Evolutionary conservation across 371 early-diverging fungal species (phyloP).

Genomic region (Saksenaea vasiformis): DNA sequence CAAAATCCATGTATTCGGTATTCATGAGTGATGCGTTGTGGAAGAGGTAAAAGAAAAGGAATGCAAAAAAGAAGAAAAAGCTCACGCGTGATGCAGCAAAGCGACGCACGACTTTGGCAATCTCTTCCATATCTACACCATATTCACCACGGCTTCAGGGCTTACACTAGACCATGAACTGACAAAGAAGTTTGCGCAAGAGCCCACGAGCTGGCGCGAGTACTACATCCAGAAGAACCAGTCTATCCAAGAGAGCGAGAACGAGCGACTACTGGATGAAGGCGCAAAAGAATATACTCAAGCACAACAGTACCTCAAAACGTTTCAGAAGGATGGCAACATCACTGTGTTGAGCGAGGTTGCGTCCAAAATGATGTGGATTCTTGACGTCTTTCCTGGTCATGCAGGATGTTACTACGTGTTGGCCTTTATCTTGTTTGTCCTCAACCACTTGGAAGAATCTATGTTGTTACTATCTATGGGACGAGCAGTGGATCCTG

Average conservation of each 20-base stretch:
- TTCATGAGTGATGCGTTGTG: constrained; percentile 21
- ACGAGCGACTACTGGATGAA: constrained; percentile 37
- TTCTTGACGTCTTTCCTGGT: constrained; percentile 54
- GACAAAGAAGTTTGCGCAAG: constrained; percentile 37
- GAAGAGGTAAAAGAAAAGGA: constrained; percentile 24
- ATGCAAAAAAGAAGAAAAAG: not conserved
- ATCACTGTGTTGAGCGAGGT: constrained; percentile 45
- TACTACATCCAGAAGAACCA: constrained; percentile 43
- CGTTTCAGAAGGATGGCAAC: constrained; percentile 47
- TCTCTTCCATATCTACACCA: constrained; percentile 49
- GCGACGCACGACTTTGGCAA: constrained; percentile 56
- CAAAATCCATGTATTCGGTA: constrained; percentile 15
- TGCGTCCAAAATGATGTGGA: constrained; percentile 55
- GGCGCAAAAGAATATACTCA: constrained; percentile 47
- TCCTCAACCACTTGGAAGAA: constrained; percentile 52
- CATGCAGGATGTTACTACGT: constrained; percentile 63
- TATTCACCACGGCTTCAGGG: constrained; percentile 47
- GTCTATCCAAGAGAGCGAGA: constrained; percentile 30
- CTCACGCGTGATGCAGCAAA: constrained; percentile 33
- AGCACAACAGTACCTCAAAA: constrained; percentile 44
- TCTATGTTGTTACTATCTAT: constrained; percentile 52
- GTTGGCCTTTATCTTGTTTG: constrained; percentile 52
- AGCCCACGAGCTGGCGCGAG: constrained; percentile 47
- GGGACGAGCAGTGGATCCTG: constrained; percentile 52
- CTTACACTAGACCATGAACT: constrained; percentile 46